Conservation (phyloP, 2,329 filamentous ascomycete genomes). For the Aspergillus carbonarius region DNA sequence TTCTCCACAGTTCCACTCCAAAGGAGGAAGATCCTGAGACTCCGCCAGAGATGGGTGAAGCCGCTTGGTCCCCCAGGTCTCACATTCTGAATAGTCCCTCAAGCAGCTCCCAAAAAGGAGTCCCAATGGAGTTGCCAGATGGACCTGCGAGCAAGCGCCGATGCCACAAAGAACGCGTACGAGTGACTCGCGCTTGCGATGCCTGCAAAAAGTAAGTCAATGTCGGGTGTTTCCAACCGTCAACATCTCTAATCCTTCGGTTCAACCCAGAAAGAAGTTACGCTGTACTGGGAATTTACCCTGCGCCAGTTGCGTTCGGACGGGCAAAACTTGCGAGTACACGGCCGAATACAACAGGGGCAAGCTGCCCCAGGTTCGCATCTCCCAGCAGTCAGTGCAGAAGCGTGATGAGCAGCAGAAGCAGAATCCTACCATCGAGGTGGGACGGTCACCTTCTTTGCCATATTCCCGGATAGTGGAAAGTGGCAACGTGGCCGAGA, state of each 20-base stretch:
- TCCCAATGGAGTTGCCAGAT: conserved; percentile 7
- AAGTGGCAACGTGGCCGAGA: not conserved
- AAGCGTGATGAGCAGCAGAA: not conserved
- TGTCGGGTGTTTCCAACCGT: not conserved
- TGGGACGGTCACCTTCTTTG: not conserved
- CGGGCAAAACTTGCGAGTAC: conserved; percentile 9
- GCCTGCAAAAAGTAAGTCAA: conserved; percentile 12
- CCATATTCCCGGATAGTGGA: not conserved
- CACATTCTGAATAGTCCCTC: not conserved
- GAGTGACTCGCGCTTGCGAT: conserved; percentile 18
- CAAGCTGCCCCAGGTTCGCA: conserved; percentile 12
- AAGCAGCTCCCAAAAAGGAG: not conserved
- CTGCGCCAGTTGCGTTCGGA: conserved; percentile 12
- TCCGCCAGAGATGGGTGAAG: not conserved
- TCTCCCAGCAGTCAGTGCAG: not conserved
- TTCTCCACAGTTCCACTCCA: too few relatives aligned
- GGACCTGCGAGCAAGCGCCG: conserved; percentile 11
- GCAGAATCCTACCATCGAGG: not conserved
- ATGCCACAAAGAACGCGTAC: conserved; percentile 14
- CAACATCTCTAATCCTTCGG: not conserved
- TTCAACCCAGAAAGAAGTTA: conserved; percentile 13
- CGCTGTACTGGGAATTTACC: conserved; percentile 18
- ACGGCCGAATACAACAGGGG: conserved; percentile 17
- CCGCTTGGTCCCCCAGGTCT: conserved; percentile 1
- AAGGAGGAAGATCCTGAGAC: too few relatives aligned